These are phyloP conservation scores for Plenodomus tracheiphilus DNA, from an alignment of 2,329 filamentous ascomycete species.

Conservation along the genomic window DNA sequence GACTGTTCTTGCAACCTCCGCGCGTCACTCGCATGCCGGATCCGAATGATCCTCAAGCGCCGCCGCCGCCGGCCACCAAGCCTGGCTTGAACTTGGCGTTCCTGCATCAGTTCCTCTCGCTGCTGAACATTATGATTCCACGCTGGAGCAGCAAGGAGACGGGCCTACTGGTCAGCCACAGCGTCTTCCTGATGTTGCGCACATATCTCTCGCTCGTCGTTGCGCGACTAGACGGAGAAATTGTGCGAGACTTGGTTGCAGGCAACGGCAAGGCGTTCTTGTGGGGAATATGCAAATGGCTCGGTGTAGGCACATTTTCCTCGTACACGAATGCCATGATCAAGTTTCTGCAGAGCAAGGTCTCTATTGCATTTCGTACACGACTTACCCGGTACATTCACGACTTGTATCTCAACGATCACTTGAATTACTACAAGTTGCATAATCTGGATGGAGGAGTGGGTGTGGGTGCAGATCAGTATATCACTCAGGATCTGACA, in stretches of 20 bases:
- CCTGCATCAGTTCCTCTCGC: conserved; percentile 90
- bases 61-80: conserved; percentile 87
- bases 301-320: conserved; percentile 86
- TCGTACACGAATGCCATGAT: conserved; percentile 99
- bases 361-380: conserved; percentile 96
- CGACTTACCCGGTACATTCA: conserved; percentile 95
- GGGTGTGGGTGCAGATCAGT: conserved; percentile 90
- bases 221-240: conserved; percentile 89
- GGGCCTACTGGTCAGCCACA: conserved; percentile 84
- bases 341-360: conserved; percentile 96
- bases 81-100: conserved; percentile 95
- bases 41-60: conserved; percentile 66
- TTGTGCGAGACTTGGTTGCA: conserved; percentile 93
- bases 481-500: conserved; percentile 95
- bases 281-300: conserved; percentile 92
- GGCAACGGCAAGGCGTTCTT: conserved; percentile 88
- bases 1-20: conserved; percentile 90
- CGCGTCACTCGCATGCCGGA: conserved; percentile 77
- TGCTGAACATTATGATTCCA: conserved; percentile 97
- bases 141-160: conserved; percentile 96
- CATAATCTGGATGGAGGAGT: conserved; percentile 91
- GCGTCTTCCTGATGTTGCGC: conserved; percentile 83
- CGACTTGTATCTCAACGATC: conserved; percentile 92
- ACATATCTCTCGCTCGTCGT: conserved; percentile 95
- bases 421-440: conserved; percentile 95